These are phyloP conservation scores for Prunus persica DNA, from an alignment of 306 rosid species.

Conservation along the genomic window DNA sequence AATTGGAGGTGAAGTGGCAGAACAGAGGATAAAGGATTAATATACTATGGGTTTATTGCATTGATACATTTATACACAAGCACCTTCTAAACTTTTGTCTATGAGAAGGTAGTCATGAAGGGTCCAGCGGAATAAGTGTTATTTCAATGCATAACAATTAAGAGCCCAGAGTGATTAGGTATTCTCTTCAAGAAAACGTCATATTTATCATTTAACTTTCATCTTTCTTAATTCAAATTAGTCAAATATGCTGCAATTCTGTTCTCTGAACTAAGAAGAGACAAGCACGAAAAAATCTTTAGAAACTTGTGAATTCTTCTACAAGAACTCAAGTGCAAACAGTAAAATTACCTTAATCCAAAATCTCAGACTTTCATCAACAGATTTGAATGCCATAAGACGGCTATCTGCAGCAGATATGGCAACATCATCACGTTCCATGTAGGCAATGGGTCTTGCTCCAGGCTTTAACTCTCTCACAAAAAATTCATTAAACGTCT, in stretches of 20 bases:
- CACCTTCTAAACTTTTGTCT: not conserved
- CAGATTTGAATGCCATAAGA: constrained; percentile 73
- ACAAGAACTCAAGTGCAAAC: not conserved
- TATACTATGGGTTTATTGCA: not conserved
- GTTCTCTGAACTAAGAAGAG: constrained; percentile 1
- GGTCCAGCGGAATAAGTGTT: not conserved
- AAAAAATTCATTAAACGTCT: constrained; percentile 95
- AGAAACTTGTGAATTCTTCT: not conserved
- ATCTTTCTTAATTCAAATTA: not conserved
- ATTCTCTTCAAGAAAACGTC: not conserved
- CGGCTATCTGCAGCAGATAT: constrained; percentile 93
- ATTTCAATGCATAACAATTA: not conserved
- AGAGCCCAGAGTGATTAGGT: not conserved
- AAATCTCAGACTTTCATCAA: constrained; percentile 73
- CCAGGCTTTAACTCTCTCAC: constrained; percentile 84
- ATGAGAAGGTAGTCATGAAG: not conserved
- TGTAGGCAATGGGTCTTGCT: constrained; percentile 64
- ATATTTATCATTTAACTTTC: not conserved
- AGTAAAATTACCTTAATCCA: constrained; percentile 84
- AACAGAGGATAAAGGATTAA: not conserved
- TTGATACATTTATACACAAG: not conserved
- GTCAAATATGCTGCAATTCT: not conserved
- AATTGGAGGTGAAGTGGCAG: not conserved
- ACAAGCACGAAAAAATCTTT: not conserved
- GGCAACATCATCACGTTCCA: constrained; percentile 70